Conservation (phyloP, 2,329 filamentous ascomycete genomes). For the Alternaria sp. region DNA sequence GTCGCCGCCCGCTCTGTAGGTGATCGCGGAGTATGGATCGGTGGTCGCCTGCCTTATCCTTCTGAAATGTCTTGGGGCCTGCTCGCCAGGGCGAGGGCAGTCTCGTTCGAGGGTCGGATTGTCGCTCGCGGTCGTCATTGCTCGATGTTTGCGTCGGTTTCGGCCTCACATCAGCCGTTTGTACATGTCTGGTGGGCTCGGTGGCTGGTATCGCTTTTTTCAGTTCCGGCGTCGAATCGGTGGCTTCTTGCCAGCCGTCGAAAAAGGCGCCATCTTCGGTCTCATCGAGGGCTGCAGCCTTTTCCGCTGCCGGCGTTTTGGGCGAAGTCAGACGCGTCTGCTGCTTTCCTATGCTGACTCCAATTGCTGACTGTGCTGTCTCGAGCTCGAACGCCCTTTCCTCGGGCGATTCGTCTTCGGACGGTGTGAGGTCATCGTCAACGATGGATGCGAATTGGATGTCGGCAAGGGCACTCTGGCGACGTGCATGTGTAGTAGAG, state of each 20-base stretch:
- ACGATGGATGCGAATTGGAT: conserved; percentile 53
- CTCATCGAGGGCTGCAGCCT: conserved; percentile 63
- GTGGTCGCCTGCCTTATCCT: conserved; percentile 45
- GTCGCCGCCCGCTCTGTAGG: conserved; percentile 46
- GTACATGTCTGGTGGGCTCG: background rate
- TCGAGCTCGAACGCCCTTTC: conserved; percentile 44
- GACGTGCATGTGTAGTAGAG: conserved; percentile 20
- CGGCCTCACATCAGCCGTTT: background rate
- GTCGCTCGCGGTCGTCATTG: conserved; percentile 14
- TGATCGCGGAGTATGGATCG: conserved; percentile 51
- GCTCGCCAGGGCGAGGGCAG: conserved; percentile 59
- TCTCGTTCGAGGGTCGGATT: conserved; percentile 29
- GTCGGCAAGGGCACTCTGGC: conserved; percentile 51
- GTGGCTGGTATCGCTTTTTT: background rate
- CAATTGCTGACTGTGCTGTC: conserved; percentile 59
- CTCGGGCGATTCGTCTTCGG: conserved; percentile 53
- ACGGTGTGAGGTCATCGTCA: conserved; percentile 54
- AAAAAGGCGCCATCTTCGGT: conserved; percentile 58
- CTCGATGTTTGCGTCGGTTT: conserved; percentile 3
- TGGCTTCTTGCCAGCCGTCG: conserved; percentile 47
- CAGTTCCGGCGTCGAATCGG: conserved; percentile 10
- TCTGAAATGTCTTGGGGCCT: conserved; percentile 45
- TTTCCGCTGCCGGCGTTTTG: conserved; percentile 66
- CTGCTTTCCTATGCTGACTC: conserved; percentile 65
- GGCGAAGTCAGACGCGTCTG: conserved; percentile 66